Conservation (phyloP, 176 grass and related monocot genomes). For the Puccinellia tenuiflora region DNA sequence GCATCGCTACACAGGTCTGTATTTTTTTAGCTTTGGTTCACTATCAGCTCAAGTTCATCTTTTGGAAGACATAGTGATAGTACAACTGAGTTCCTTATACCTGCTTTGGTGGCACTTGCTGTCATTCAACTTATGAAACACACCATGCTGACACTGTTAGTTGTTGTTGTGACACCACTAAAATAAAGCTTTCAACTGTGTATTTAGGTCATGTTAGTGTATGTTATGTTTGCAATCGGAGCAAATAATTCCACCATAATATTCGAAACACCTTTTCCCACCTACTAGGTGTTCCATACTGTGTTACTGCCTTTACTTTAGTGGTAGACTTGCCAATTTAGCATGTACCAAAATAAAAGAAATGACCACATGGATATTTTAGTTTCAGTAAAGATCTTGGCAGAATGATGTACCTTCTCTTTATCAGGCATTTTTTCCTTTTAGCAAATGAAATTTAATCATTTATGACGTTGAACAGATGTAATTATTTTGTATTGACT, state of each 20-base stretch:
- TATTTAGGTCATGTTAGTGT: slow-evolving; percentile 5
- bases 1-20: slow-evolving; percentile 92
- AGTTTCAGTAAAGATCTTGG: background rate
- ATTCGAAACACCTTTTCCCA: background rate
- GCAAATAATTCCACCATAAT: background rate
- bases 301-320: background rate
- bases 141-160: background rate
- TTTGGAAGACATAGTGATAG: background rate
- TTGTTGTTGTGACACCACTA: background rate
- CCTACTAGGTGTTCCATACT: background rate
- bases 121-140: slow-evolving; percentile 8
- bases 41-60: background rate
- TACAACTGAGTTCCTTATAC: background rate
- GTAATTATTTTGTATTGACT: background rate
- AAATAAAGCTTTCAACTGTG: background rate
- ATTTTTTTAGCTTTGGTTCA: slow-evolving; percentile 4
- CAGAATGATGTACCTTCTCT: background rate
- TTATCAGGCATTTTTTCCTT: background rate
- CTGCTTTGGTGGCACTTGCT: background rate
- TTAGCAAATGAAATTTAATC: background rate
- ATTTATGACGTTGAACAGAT: background rate
- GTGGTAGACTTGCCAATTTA: background rate
- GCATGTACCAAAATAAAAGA: background rate
- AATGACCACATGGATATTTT: background rate
- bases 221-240: background rate